These are phyloP conservation scores for Coniferiporia sulphurascens DNA, from an alignment of 1,284 basidiomycete species.

Conservation along the genomic window DNA sequence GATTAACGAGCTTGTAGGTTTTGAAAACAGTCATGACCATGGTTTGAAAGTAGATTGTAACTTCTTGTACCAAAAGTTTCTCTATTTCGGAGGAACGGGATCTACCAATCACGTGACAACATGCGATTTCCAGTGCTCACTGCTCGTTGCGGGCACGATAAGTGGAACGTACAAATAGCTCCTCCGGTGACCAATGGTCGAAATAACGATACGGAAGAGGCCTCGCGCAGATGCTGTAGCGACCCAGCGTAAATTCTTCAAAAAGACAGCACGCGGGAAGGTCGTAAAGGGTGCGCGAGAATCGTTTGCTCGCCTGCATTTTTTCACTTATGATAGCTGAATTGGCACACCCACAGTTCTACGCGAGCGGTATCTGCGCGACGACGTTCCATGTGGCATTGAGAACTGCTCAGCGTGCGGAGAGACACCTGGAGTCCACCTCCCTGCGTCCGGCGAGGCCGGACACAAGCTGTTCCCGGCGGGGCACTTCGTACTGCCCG, in stretches of 20 bases:
- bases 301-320: neutral
- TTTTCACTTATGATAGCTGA: neutral
- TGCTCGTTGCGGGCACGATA: too few relatives aligned
- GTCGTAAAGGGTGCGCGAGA: constrained; percentile 78
- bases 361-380: constrained; percentile 91
- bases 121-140: too few relatives aligned
- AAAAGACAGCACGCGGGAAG: constrained; percentile 92
- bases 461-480: constrained; percentile 49
- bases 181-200: constrained; percentile 38
- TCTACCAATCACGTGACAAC: too few relatives aligned
- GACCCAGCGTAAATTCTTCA: constrained; percentile 86
- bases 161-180: neutral
- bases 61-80: too few relatives aligned
- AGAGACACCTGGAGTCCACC: constrained; percentile 32
- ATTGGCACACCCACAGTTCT: constrained; percentile 51
- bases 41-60: too few relatives aligned
- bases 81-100: too few relatives aligned
- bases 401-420: constrained; percentile 62
- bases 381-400: constrained; percentile 91
- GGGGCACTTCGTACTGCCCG: constrained; percentile 86
- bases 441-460: constrained; percentile 48
- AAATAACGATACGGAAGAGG: constrained; percentile 78
- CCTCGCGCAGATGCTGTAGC: constrained; percentile 67
- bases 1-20: too few relatives aligned
- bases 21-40: too few relatives aligned